These are phyloP conservation scores for Eutrema heterophyllum DNA, from an alignment of 345 rosid genomes.

Conservation along the genomic window DNA sequence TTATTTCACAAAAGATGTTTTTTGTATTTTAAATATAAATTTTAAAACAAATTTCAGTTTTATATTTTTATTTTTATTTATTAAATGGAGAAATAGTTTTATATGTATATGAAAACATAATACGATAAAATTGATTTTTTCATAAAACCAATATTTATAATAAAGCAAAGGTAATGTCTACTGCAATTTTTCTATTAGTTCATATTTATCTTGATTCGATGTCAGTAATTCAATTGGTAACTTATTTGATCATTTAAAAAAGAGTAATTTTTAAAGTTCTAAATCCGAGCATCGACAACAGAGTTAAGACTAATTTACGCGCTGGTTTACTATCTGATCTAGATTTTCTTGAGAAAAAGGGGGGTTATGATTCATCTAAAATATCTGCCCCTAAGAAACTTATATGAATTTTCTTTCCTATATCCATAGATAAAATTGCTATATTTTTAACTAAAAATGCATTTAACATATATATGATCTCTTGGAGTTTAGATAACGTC, in stretches of 20 bases:
- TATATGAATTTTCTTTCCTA: background rate
- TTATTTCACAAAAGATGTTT: no score
- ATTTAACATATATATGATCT: background rate
- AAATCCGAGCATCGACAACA: no score
- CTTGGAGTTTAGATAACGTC: slow-evolving; percentile 12
- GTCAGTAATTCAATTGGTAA: no score
- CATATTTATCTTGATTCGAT: no score
- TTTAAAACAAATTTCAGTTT: no score
- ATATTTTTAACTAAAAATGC: background rate
- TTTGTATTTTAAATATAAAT: no score
- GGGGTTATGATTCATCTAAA: background rate
- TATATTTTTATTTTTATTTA: no score
- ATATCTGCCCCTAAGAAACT: background rate
- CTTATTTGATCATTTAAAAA: no score
- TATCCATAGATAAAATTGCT: background rate
- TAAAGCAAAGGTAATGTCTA: background rate
- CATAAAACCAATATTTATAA: no score
- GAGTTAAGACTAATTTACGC: background rate
- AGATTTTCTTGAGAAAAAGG: background rate
- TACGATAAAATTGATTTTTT: no score
- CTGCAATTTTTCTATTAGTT: background rate
- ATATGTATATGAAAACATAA: no score
- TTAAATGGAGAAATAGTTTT: background rate
- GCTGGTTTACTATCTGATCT: background rate
- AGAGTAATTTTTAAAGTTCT: no score